These are phyloP conservation scores for Scedosporium aurantiacum DNA, from an alignment of 2,329 filamentous ascomycete genomes.

Conservation along the genomic window DNA sequence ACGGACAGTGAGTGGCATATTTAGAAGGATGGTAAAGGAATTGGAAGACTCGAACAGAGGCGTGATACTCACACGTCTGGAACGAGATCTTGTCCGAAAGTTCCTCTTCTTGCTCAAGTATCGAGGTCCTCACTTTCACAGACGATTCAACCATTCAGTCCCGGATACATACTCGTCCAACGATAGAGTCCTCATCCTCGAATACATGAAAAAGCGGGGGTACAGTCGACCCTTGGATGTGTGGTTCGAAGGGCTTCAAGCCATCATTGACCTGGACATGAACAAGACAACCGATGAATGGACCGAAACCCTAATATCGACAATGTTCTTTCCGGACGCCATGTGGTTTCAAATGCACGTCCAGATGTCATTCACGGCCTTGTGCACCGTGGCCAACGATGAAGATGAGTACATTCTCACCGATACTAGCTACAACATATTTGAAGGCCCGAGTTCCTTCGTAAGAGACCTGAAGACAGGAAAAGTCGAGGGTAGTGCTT, in stretches of 20 bases:
- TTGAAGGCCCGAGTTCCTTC: conserved; percentile 16
- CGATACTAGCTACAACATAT: conserved; percentile 15
- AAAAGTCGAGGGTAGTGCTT: not conserved
- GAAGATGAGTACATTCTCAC: conserved; percentile 14
- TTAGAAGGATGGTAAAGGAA: conserved; percentile 7
- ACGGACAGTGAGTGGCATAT: conserved; percentile 22
- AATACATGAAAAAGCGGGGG: conserved; percentile 15
- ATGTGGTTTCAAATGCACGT: conserved; percentile 15
- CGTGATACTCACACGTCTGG: conserved; percentile 19
- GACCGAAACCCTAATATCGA: conserved; percentile 9
- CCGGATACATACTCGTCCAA: conserved; percentile 20
- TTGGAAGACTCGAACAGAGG: not conserved
- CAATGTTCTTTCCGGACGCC: conserved; percentile 16
- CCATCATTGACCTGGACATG: conserved; percentile 18
- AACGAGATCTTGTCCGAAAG: conserved; percentile 28
- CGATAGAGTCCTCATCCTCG: conserved; percentile 12
- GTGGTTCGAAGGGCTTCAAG: conserved; percentile 17
- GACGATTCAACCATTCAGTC: conserved; percentile 23
- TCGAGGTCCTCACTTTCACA: conserved; percentile 22
- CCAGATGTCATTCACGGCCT: conserved; percentile 16
- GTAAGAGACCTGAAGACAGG: conserved; percentile 11
- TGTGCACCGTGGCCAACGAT: conserved; percentile 15
- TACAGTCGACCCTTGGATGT: conserved; percentile 17
- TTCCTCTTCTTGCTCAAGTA: conserved; percentile 36
- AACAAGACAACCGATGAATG: conserved; percentile 13